Conservation (phyloP, 371 early-diverging fungal genomes). For the Mucor racemosus region DNA sequence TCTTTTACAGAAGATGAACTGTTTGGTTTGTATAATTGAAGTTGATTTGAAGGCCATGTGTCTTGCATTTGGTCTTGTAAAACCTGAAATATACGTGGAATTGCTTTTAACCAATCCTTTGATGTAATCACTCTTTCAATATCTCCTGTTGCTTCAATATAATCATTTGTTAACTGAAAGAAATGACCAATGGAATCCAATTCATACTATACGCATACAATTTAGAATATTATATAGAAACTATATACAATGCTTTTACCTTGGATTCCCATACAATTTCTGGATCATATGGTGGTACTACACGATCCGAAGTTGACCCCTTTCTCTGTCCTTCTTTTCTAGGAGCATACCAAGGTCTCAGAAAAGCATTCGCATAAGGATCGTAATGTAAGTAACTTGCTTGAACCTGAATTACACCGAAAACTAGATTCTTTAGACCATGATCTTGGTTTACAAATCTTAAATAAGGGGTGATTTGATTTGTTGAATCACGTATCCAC, state of each 20-base stretch:
- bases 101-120: slow-evolving; percentile 39
- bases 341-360: slow-evolving; percentile 46
- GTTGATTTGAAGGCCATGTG: slow-evolving; percentile 36
- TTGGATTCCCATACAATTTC: slow-evolving; percentile 48
- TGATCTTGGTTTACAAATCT: slow-evolving; percentile 32
- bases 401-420: slow-evolving; percentile 47
- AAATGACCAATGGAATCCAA: slow-evolving; percentile 58
- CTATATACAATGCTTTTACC: slow-evolving; percentile 18
- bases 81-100: slow-evolving; percentile 33
- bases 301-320: slow-evolving; percentile 31
- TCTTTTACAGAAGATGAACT: not conserved
- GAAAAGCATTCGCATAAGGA: slow-evolving; percentile 61
- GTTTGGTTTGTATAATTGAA: not conserved
- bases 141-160: slow-evolving; percentile 41
- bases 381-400: slow-evolving; percentile 46
- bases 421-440: slow-evolving; percentile 29
- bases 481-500: slow-evolving; percentile 66
- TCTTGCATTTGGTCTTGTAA: slow-evolving; percentile 40
- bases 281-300: slow-evolving; percentile 41
- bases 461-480: slow-evolving; percentile 57
- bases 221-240: not conserved
- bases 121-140: slow-evolving; percentile 24
- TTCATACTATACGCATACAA: slow-evolving; percentile 42
- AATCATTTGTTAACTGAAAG: slow-evolving; percentile 46
- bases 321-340: slow-evolving; percentile 5